These are phyloP conservation scores for Diplodia scrobiculata DNA, from an alignment of 2,329 filamentous ascomycete species.

Conservation along the genomic window DNA sequence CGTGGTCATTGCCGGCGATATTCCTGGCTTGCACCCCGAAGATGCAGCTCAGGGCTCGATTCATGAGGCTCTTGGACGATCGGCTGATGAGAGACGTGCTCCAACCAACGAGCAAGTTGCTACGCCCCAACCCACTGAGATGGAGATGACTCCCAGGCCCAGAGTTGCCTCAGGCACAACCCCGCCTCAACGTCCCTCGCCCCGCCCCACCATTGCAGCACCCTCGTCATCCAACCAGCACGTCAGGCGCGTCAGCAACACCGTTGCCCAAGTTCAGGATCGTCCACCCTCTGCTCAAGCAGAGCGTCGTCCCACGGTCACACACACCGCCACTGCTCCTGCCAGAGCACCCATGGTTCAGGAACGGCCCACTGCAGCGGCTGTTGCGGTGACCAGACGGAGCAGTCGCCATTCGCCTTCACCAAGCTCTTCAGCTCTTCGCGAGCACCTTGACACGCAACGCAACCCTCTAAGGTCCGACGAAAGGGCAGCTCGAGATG, in stretches of 20 bases:
- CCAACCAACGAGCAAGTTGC: conserved; percentile 7
- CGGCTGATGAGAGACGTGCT: conserved; percentile 11
- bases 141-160: conserved; percentile 16
- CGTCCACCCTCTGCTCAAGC: conserved; percentile 43
- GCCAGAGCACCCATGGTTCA: conserved; percentile 45
- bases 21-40: conserved; percentile 79
- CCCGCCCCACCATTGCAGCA: conserved; percentile 5
- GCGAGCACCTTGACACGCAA: conserved; percentile 52
- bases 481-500: conserved; percentile 47
- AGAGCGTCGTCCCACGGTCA: conserved; percentile 50
- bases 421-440: conserved; percentile 52
- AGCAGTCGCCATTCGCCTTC: conserved; percentile 54
- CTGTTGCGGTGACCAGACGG: conserved; percentile 62
- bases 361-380: conserved; percentile 42
- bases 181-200: conserved; percentile 14
- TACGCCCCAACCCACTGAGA: background rate
- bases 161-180: conserved; percentile 9
- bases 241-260: conserved; percentile 38
- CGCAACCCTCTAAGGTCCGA: conserved; percentile 46
- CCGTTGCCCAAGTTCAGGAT: conserved; percentile 36
- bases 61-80: conserved; percentile 9
- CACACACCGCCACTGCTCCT: conserved; percentile 51
- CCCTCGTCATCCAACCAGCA: conserved; percentile 7
- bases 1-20: conserved; percentile 69
- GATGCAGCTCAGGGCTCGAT: conserved; percentile 55